Evolutionary conservation across 2,329 filamentous ascomycete species (phyloP).

Genomic region (Colletotrichum filicis): DNA sequence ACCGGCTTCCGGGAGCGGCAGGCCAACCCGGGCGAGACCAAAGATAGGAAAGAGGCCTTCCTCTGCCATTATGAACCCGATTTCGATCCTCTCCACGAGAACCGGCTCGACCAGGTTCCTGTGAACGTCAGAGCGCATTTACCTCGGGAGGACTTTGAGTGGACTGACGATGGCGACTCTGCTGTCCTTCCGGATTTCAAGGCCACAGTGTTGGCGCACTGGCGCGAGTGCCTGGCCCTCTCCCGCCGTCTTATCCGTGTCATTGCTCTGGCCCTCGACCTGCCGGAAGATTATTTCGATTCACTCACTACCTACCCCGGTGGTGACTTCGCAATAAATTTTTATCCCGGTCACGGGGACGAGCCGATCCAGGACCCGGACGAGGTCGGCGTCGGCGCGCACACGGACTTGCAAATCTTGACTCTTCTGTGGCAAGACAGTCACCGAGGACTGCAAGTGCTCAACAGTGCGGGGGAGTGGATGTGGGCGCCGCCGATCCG

Average conservation of each 20-base stretch:
- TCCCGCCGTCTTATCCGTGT: conserved; percentile 37
- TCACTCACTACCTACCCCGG: conserved; percentile 36
- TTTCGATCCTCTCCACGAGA: conserved; percentile 47
- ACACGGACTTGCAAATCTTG: conserved; percentile 58
- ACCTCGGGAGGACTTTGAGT: conserved; percentile 32
- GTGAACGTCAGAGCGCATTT: conserved; percentile 26
- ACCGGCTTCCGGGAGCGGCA: conserved; percentile 28
- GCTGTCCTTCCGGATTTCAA: conserved; percentile 52
- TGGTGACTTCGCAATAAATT: conserved; percentile 40
- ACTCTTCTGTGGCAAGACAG: conserved; percentile 61
- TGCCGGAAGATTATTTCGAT: conserved; percentile 37
- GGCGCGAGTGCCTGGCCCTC: conserved; percentile 42
- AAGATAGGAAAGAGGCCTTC: conserved; percentile 43
- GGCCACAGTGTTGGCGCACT: conserved; percentile 54
- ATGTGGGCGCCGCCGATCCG: conserved; percentile 38
- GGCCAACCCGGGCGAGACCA: conserved; percentile 40
- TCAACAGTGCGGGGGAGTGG: conserved; percentile 39
- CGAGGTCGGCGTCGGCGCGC: conserved; percentile 56
- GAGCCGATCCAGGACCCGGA: conserved; percentile 26
- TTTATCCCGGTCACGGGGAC: conserved; percentile 37
- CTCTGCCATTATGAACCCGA: conserved; percentile 51
- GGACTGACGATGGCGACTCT: conserved; percentile 39
- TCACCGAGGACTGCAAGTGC: conserved; percentile 40
- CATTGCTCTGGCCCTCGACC: conserved; percentile 38
- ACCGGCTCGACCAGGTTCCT: conserved; percentile 18